These are phyloP conservation scores for Ascochyta lentis DNA, from an alignment of 2,329 filamentous ascomycete species.

Conservation along the genomic window DNA sequence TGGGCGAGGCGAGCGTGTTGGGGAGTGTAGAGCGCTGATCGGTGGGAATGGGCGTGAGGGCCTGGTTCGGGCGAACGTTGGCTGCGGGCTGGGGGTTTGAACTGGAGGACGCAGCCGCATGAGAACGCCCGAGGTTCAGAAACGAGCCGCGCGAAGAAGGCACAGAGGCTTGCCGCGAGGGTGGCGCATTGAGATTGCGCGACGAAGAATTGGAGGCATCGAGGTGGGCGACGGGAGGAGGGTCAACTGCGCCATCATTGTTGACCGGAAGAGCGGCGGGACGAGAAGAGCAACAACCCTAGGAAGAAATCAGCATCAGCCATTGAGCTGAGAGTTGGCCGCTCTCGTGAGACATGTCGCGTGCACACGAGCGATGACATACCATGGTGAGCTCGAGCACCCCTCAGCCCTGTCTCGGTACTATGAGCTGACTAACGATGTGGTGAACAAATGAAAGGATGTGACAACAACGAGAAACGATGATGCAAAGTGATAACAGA, in stretches of 20 bases:
- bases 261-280: not conserved
- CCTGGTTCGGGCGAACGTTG: conserved; percentile 34
- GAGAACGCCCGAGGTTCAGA: not conserved
- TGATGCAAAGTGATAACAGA: conserved; percentile 3
- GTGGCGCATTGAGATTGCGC: conserved; percentile 29
- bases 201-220: conserved; percentile 18
- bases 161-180: conserved; percentile 13
- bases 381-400: conserved; percentile 14
- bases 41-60: conserved; percentile 34
- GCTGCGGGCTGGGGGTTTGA: conserved; percentile 5
- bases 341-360: conserved; percentile 1
- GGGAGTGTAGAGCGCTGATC: conserved; percentile 39
- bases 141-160: conserved; percentile 9
- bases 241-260: conserved; percentile 9
- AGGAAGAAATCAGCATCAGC: conserved; percentile 2
- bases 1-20: conserved; percentile 32
- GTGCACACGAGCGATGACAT: conserved; percentile 6
- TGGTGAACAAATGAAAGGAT: conserved; percentile 4
- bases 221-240: conserved; percentile 9
- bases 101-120: not conserved
- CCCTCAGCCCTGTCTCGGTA: conserved; percentile 12
- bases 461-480: not conserved
- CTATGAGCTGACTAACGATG: conserved; percentile 7
- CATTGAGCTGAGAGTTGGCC: not conserved
- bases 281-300: conserved; percentile 28